phyloP scores from a whole-genome alignment of 768 basidiomycete species.

The Artomyces pyxidatus region DNA sequence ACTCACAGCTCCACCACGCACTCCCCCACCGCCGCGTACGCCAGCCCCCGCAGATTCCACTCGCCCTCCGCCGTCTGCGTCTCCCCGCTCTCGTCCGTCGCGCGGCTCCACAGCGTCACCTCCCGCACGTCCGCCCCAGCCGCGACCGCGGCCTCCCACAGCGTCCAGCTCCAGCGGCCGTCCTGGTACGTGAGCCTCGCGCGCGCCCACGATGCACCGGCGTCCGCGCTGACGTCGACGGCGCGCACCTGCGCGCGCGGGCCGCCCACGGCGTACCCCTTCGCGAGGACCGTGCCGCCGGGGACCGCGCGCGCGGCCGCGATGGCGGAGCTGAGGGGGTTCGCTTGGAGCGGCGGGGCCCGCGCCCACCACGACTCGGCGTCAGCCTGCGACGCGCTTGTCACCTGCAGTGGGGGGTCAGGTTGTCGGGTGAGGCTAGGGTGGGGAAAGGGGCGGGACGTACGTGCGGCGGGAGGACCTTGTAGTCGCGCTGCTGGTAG shows the following conservation, averaged over 20 bases:
- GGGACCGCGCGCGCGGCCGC: slow-evolving; percentile 19
- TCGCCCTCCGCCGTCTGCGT: slow-evolving; percentile 37
- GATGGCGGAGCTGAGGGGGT: slow-evolving; percentile 58
- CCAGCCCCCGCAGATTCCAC: slow-evolving; percentile 69
- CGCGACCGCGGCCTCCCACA: slow-evolving; percentile 51
- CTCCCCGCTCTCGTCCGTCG: slow-evolving; percentile 38
- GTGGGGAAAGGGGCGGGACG: neutral
- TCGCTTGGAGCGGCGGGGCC: slow-evolving; percentile 48
- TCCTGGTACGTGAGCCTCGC: slow-evolving; percentile 50
- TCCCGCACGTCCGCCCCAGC: slow-evolving; percentile 11
- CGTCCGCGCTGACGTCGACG: slow-evolving; percentile 46
- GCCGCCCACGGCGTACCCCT: slow-evolving; percentile 53
- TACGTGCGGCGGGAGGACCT: slow-evolving; percentile 25
- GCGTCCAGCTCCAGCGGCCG: slow-evolving; percentile 67
- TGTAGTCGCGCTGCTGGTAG: slow-evolving; percentile 70
- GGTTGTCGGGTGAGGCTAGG: neutral
- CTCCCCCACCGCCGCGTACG: slow-evolving; percentile 27
- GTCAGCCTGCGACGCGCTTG: slow-evolving; percentile 19
- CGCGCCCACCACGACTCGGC: slow-evolving; percentile 37
- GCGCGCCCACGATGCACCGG: slow-evolving; percentile 41
- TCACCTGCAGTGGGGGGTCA: slow-evolving; percentile 6
- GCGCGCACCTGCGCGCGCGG: slow-evolving; percentile 33
- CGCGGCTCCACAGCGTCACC: slow-evolving; percentile 35
- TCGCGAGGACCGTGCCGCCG: slow-evolving; percentile 21
- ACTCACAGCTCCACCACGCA: slow-evolving; percentile 35